Conservation (phyloP, 495 filamentous ascomycete genomes). For the Terfezia boudieri region DNA sequence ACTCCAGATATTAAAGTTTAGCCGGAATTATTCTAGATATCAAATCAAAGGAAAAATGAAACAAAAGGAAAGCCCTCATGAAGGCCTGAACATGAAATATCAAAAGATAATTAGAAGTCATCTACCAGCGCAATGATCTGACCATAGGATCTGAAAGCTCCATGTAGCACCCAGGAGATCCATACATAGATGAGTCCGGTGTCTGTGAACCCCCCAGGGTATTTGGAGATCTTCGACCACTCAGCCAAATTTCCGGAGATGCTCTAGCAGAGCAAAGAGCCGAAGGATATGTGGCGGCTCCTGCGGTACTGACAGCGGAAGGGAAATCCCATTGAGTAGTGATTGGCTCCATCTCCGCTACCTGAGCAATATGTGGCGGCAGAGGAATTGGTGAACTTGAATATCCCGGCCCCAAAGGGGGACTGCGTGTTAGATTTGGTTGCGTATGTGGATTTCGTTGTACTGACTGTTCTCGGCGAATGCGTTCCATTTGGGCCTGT, state of each 20-base stretch:
- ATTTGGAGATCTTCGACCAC: neutral
- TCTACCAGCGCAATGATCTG: too few relatives aligned
- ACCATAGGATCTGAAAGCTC: too few relatives aligned
- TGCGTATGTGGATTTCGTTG: neutral
- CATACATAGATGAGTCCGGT: too few relatives aligned
- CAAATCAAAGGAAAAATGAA: too few relatives aligned
- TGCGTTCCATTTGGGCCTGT: neutral
- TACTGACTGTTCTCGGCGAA: neutral
- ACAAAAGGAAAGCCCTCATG: too few relatives aligned
- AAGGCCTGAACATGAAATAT: too few relatives aligned
- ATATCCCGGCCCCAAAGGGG: neutral
- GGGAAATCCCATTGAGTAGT: neutral
- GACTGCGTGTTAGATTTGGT: neutral
- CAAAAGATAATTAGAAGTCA: too few relatives aligned
- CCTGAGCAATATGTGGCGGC: neutral
- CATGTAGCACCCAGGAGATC: too few relatives aligned
- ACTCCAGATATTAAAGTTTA: too few relatives aligned
- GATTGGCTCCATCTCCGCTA: neutral
- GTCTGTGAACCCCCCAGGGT: too few relatives aligned
- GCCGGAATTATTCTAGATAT: too few relatives aligned
- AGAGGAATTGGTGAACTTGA: neutral
- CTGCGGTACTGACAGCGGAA: neutral
- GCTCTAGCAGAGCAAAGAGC: neutral
- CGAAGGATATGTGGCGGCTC: neutral
- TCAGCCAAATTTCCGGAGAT: neutral